Evolutionary conservation across 768 basidiomycete species (phyloP), one percentile per base, ranked within the genome.

Genomic region (Boletellus ananiceps): DNA sequence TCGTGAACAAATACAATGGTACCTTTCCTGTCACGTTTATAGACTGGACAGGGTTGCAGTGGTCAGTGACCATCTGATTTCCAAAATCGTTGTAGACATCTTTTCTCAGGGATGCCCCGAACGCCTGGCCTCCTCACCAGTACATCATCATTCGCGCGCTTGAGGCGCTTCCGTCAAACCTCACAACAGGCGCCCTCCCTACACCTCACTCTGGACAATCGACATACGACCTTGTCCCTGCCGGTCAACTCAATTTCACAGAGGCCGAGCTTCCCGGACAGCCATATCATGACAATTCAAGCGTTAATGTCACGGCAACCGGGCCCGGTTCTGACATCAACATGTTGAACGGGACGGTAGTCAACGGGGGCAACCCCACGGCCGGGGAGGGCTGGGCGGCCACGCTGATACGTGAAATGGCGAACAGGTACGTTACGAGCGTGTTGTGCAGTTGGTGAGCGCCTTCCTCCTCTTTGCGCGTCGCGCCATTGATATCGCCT

Each of bases 401-500:
- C 15, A 70, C 76, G 6, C 71, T 94, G 15, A 73, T 73, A 57
- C 77, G 87, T 38, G 82, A 89, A 62, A 71, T 93, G 52, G 90
- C 87, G 8, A 94, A 95, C 62, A 78, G 94, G 34, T 95, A 93
- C 65, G 74, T 88, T 57, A 73, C 85, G 23, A 86, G 90, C 54
- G 81, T 82, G 1, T 76, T 95, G 53, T 96, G 94, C 67, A 91
- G 88, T 57, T 97, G 94, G 93, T 90, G 53, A 58, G 78, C 35
- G 11, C 12, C 9, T 9, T 21, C 5, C 5, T 13, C 4, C 2
- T 34, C 31, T 56, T 23, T 18, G 3, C 18, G 48, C 9, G 9
- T 16, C 7, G 12, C 7, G 9, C 19, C 15, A 4, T 23, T 33
- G 8, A 29, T 3, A 11, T 29, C 29, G 7, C 7, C 29, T 29